Percentiles rank a stretch among this genome's conserved stretches.
These are phyloP conservation scores for Neonectria ditissima DNA, from an alignment of 2,329 filamentous ascomycete genomes.

Conservation along the genomic window DNA sequence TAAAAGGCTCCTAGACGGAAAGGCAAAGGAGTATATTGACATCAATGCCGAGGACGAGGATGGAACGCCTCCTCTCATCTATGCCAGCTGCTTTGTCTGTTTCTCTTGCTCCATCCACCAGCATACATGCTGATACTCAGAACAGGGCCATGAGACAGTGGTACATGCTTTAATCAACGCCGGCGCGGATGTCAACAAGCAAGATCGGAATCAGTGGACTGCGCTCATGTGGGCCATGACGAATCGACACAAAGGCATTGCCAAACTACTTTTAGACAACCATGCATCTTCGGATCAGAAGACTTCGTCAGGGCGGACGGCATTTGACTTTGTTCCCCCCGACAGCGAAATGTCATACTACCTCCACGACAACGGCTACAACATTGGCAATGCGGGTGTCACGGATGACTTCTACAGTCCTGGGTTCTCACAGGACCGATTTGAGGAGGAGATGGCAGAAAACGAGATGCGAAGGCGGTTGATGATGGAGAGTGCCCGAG, in stretches of 20 bases:
- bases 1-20: slow-evolving; percentile 78
- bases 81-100: slow-evolving; percentile 95
- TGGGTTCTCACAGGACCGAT: slow-evolving; percentile 90
- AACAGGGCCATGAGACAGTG: slow-evolving; percentile 86
- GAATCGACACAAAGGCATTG: slow-evolving; percentile 95
- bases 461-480: slow-evolving; percentile 94
- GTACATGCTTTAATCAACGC: slow-evolving; percentile 86
- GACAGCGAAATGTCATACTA: slow-evolving; percentile 98
- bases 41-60: slow-evolving; percentile 92
- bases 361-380: slow-evolving; percentile 92
- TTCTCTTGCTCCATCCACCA: slow-evolving; percentile 4
- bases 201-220: slow-evolving; percentile 97
- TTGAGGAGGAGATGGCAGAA: slow-evolving; percentile 97
- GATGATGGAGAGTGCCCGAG: slow-evolving; percentile 99
- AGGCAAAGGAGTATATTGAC: slow-evolving; percentile 81
- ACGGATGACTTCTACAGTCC: slow-evolving; percentile 93
- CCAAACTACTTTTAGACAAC: slow-evolving; percentile 90
- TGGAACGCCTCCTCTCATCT: slow-evolving; percentile 95
- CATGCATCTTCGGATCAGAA: slow-evolving; percentile 96
- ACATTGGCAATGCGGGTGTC: slow-evolving; percentile 82
- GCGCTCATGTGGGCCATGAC: slow-evolving; percentile 99
- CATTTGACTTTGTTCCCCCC: slow-evolving; percentile 94
- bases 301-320: slow-evolving; percentile 91
- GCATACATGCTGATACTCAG: slow-evolving; percentile 15
- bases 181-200: slow-evolving; percentile 89